Base-by-base conservation (phyloP, 1,284 basidiomycete species). In the Irpex sp. region DNA sequence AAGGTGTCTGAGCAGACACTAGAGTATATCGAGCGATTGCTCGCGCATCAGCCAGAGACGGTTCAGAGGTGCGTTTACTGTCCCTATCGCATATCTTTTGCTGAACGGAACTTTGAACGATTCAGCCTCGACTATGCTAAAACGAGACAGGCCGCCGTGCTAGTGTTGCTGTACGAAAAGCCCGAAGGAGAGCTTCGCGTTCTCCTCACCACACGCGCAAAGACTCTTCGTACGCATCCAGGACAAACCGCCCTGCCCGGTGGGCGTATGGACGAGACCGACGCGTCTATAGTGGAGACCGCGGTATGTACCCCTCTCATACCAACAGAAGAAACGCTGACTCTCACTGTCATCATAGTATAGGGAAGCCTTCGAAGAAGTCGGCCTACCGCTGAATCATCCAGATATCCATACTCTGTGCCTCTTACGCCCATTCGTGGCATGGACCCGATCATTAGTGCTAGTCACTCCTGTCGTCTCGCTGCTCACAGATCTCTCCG, bases 241-340 rank as follows among this genome's bases (percentile, higher is more conserved):
- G 89, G 87, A 36, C 87, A 90, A 69, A 90, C 88, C 37, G 92
- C 92, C 1, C 73, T 94, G 0, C 92, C 93, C 0, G 92, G 93
- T 19, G 92, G 92, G 8, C 90, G 87, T 70, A 80, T 81, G 26
- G 92, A 94, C 68, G 78, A 82, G 13, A 77, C 78, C 3, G 92
- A 94, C 72, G 68, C 68, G 3, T 80, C 81, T 68, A 75, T 87
- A 1, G 74, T 88, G 15, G 75, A 81, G 58, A 92, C 92, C 55
- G 92, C 92, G 17, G 92, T 93, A 70, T 74, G 84, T 69, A 21
- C 50, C 13, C 17, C 59, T 26, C 57, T 33, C 43, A 61, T 58
- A 3, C 4, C 39, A n/a, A 26, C 13, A 21, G 54, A n/a, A 50
- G 31, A 39, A 17, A 46, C 3, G 15, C 17, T 46, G 7, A 46